These are phyloP conservation scores for Epichloe typhina DNA, from an alignment of 2,329 filamentous ascomycete species.

Conservation along the genomic window DNA sequence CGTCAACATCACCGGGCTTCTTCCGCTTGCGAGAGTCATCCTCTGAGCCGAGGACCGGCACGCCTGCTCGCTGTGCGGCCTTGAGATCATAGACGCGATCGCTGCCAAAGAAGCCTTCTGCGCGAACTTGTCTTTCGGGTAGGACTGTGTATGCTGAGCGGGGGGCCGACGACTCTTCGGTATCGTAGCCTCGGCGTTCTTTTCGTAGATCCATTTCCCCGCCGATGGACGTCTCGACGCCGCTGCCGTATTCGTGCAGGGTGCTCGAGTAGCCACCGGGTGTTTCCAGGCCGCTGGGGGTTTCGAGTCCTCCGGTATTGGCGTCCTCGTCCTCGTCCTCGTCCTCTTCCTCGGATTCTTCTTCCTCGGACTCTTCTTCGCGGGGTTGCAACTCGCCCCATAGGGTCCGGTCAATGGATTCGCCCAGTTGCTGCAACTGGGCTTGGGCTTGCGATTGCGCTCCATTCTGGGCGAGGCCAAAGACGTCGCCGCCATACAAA, in stretches of 20 bases:
- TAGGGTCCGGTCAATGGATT: slow-evolving; percentile 71
- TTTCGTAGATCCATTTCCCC: slow-evolving; percentile 91
- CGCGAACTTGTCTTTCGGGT: slow-evolving; percentile 72
- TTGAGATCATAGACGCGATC: slow-evolving; percentile 87
- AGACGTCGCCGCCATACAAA: slow-evolving; percentile 87
- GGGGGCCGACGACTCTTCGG: slow-evolving; percentile 63
- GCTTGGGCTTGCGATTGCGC: slow-evolving; percentile 24
- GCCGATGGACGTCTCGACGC: slow-evolving; percentile 58
- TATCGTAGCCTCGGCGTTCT: slow-evolving; percentile 66
- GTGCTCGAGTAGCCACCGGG: slow-evolving; percentile 69
- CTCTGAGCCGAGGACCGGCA: slow-evolving; percentile 69
- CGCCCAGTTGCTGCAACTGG: slow-evolving; percentile 38
- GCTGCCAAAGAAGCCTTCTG: slow-evolving; percentile 90
- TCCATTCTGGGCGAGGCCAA: slow-evolving; percentile 53
- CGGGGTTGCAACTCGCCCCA: slow-evolving; percentile 87
- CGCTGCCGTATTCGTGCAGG: slow-evolving; percentile 64
- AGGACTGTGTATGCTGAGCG: slow-evolving; percentile 81
- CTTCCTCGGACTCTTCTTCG: slow-evolving; percentile 62
- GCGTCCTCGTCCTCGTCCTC: slow-evolving; percentile 41
- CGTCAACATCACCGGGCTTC: slow-evolving; percentile 91
- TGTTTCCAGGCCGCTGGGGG: slow-evolving; percentile 62
- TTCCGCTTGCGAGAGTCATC: slow-evolving; percentile 73
- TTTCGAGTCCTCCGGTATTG: slow-evolving; percentile 54
- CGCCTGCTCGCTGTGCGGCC: slow-evolving; percentile 30
- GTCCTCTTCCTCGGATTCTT: slow-evolving; percentile 27